Evolutionary conservation across 1,284 basidiomycete genomes (phyloP).

Genomic region (Paramarasmius palmivorus): DNA sequence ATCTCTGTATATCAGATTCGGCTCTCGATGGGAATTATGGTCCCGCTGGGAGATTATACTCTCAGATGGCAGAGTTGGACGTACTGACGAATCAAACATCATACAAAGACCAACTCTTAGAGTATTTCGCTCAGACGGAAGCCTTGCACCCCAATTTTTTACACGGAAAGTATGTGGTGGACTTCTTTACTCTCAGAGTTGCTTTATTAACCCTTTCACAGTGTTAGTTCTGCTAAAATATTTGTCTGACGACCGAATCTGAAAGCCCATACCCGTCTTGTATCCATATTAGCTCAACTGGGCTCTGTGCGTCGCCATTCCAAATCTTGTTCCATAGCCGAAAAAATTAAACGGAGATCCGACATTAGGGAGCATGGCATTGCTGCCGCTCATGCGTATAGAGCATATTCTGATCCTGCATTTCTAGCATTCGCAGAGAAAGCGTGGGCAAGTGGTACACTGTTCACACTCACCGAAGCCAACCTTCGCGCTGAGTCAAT

Average conservation of each 20-base stretch:
- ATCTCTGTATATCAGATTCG: too few relatives aligned
- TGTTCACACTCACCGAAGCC: not conserved
- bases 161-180: not conserved
- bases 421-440: not conserved
- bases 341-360: not conserved
- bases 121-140: conserved; percentile 1
- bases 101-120: not conserved
- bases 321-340: not conserved
- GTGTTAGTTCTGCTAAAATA: too few relatives aligned
- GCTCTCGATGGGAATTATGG: not conserved
- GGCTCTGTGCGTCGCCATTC: not conserved
- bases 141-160: not conserved
- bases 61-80: conserved; percentile 9
- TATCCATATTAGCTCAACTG: not conserved
- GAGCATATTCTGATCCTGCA: not conserved
- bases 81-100: not conserved
- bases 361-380: not conserved
- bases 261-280: too few relatives aligned
- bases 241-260: too few relatives aligned
- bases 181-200: not conserved
- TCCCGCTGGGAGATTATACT: not conserved
- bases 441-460: not conserved
- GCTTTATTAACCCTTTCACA: too few relatives aligned
- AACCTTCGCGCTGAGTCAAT: not conserved
- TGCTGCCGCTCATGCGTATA: not conserved